These are phyloP conservation scores for Chlorella variabilis DNA, from an alignment of 163 green algal species.

Conservation along the genomic window DNA sequence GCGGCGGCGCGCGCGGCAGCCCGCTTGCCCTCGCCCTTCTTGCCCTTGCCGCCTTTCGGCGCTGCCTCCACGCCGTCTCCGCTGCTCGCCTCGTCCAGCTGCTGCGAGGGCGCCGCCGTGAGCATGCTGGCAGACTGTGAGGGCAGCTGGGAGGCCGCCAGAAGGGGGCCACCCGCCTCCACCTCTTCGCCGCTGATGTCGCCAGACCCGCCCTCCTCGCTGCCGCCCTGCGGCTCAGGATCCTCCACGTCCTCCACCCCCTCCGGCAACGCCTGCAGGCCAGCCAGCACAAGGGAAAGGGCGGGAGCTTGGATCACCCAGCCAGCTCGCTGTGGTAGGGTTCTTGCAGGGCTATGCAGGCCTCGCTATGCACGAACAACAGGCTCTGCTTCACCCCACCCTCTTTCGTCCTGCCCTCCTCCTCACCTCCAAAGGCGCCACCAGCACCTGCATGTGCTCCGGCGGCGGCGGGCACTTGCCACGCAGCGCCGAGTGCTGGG, in stretches of 20 bases:
- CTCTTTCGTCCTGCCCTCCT: too few relatives aligned
- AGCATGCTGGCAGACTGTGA: not conserved
- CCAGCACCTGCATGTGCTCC: constrained; percentile 58
- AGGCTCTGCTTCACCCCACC: too few relatives aligned
- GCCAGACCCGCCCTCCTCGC: not conserved
- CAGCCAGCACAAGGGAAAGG: too few relatives aligned
- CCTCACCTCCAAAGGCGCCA: constrained; percentile 57
- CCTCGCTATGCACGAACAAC: too few relatives aligned
- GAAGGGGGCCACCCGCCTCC: too few relatives aligned
- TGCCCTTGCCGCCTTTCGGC: not conserved
- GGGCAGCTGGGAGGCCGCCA: too few relatives aligned
- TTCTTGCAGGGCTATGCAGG: too few relatives aligned
- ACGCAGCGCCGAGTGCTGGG: constrained; percentile 40
- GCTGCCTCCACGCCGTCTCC: not conserved
- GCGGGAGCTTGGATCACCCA: too few relatives aligned
- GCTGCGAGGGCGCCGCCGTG: not conserved
- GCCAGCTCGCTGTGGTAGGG: too few relatives aligned
- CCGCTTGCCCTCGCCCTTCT: constrained; percentile 9
- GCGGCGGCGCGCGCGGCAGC: constrained; percentile 6
- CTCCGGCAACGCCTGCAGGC: constrained; percentile 21
- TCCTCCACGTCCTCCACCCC: constrained; percentile 10
- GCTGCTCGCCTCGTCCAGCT: not conserved
- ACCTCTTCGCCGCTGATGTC: not conserved
- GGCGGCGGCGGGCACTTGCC: constrained; percentile 43
- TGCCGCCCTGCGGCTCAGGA: not conserved